Evolutionary conservation across 1,284 basidiomycete genomes (phyloP), one percentile per base, ranked within the genome.

Genomic region (Fomitopsis palustris): DNA sequence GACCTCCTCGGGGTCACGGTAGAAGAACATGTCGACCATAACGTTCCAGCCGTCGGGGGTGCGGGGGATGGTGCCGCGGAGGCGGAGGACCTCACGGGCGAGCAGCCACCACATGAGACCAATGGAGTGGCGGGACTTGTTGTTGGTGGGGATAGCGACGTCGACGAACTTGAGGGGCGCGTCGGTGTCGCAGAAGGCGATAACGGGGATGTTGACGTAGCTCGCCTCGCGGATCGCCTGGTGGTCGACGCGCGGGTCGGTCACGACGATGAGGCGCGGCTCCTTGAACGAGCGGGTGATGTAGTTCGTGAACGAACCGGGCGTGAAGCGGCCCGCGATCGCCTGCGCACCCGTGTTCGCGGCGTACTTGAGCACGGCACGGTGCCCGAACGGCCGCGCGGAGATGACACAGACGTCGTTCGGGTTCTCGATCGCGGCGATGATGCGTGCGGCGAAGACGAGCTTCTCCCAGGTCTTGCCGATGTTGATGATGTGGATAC

Each of bases 21-120:
- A 99, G 90, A 98, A 98, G 94, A 98, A 98, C 93, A 98, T 95
- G 81, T 98, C 96, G 69, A 96, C 94, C 91, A 99, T 98, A 75
- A 97, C 91, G 75, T 89, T 91, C 95, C 96, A 98, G 71, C 92
- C 93, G 66, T 96, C 93, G 66, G 86, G 78, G 54, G 92, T 90
- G 70, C 96, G 88, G 65, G 95, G 89, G 75, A 98, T 88, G 62
- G 91, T 90, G 63, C 96, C 97, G 65, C 94, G 89, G 72, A 99
- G 84, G 73, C 96, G 90, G 76, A 99, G 91, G 72, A 98, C 95
- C 78, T 99, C 96, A 72, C 96, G 93, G 76, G 93, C 93, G 72
- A 99, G 92, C 70, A 99, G 79, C 95, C 96, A 99, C 97, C 97
- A 99, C 72, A 98, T 85, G 65, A 99, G 87, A 85, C 96, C 96